Evolutionary conservation across 2,329 filamentous ascomycete genomes (phyloP), one percentile per base, ranked within the genome.

Genomic region (Calonectria ilicicola): DNA sequence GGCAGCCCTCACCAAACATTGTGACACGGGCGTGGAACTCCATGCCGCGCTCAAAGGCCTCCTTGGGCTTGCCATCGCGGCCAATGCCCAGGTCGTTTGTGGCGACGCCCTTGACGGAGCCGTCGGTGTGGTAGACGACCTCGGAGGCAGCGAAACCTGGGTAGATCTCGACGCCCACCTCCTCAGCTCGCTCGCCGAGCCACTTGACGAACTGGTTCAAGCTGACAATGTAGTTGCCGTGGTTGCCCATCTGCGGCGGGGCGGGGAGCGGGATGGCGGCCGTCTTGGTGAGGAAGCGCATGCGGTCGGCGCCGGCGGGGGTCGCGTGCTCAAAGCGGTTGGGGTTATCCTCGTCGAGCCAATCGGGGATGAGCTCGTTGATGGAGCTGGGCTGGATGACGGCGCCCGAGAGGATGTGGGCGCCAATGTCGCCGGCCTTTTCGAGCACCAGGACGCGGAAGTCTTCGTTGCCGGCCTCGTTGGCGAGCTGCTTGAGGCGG

Each of bases 161-260:
- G 80, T 98, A 99, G 15, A 99, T 91, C 85, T 99, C 97, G 32
- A 99, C 97, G 38, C 97, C 97, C 35, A 97, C 82, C 85, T 98
- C 97, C 85, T 99, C 97, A n/a, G 97, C 97, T 60, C 96, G 91
- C 83, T 98, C 97, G 62, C 95, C 96, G 2, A 99, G 89, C 97
- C 97, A 99, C 85, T 96, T 97, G 70, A 94, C 94, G 81, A 99
- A 93, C 84, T 98, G 95, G 84, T 97, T 98, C 80, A 99, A 86
- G 81, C 95, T 98, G 81, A 99, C 92, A 77, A 99, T 99, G 84
- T 97, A 98, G 86, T 99, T 99, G 77, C 97, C 97, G 80, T 98
- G 91, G 83, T 99, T 99, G 87, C 96, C 92, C 97, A 99, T 99
- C 86, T 98, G 97, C 38, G 97, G 97, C 53, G 97, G 97, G 15